Percentiles rank a stretch among this genome's conserved stretches.
phyloP scores from a whole-genome alignment of 129 eudicot genomes.

The Sambucus nigra region DNA sequence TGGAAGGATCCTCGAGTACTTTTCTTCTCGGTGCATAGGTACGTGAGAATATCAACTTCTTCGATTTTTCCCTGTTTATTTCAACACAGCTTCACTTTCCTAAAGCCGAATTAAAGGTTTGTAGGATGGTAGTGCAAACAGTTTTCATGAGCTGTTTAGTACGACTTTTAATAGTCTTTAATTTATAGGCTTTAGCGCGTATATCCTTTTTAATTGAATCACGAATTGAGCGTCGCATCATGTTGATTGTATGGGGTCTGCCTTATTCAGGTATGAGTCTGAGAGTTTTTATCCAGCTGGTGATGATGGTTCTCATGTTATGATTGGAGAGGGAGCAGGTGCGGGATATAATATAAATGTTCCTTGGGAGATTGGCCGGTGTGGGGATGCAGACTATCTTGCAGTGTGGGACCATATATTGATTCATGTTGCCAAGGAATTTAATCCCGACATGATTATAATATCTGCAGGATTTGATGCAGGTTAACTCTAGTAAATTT shows the following conservation, averaged over 20 bases:
- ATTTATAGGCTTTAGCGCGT: background rate
- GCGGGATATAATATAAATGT: constrained; percentile 85
- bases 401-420: constrained; percentile 93
- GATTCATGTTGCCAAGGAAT: constrained; percentile 87
- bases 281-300: constrained; percentile 73
- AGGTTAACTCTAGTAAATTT: constrained; percentile 42
- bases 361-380: constrained; percentile 80
- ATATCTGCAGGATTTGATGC: constrained; percentile 99
- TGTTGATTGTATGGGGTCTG: constrained; percentile 10
- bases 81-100: too few species aligned
- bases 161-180: too few species aligned
- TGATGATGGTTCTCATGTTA: constrained; percentile 69
- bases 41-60: constrained; percentile 4
- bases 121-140: background rate
- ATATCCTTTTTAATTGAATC: background rate
- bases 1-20: constrained; percentile 81
- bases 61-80: background rate
- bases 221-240: background rate
- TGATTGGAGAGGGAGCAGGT: constrained; percentile 85
- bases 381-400: constrained; percentile 92
- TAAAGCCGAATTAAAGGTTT: too few species aligned
- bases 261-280: constrained; percentile 51
- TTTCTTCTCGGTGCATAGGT: constrained; percentile 97
- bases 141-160: background rate
- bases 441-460: constrained; percentile 66